Evolutionary conservation across 208 protist genomes (phyloP), one percentile per base, ranked within the genome.

Genomic region (Leishmania turanica): DNA sequence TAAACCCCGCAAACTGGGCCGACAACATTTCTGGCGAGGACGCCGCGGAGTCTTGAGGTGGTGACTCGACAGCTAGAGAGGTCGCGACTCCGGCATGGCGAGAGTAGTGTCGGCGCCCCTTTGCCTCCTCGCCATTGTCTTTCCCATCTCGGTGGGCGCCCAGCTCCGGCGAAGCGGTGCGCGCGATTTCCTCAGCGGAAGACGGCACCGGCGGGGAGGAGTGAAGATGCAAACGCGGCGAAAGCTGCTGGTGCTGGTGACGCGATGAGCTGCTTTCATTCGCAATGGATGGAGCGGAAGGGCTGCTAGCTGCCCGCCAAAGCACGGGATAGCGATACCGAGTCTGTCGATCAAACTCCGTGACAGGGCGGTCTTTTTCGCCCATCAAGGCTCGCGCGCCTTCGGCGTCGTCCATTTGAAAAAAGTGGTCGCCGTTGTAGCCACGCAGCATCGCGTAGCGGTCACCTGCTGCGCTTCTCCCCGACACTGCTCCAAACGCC

Each of bases 1-100:
- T 75, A 54, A 88, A 79, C 49, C 78, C 79, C 1, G 76, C 58
- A 47, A 80, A 82, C 78, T 58, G 73, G 2, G 58, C 73, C n/a
- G 77, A 85, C 64, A 72, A 78, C n/a, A 81, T 37, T 8, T 51
- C 58, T 49, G 47, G 54, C 45, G 81, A 51, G 49, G 71, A 60
- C 8, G 34, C 58, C 71, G 71, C 71, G 21, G 31, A 34, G 71
- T 24, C 31, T 45, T 27, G 71, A n/a, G 47, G 15, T 11, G 31
- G 71, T 37, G 72, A 68, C 27, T 40, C 69, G n/a, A 64, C 76
- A 54, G 65, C 76, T 31, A 66, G 54, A 73, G 82, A 68, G 24
- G 71, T 77, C 49, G 34, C 13, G 19, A 34, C 73, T 37, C 53
- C 37, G 21, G 53, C 54, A 47, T 27, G 75, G 47, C 76, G 81